phyloP scores from a whole-genome alignment of 2,329 filamentous ascomycete genomes.

The Fusarium virguliforme region DNA sequence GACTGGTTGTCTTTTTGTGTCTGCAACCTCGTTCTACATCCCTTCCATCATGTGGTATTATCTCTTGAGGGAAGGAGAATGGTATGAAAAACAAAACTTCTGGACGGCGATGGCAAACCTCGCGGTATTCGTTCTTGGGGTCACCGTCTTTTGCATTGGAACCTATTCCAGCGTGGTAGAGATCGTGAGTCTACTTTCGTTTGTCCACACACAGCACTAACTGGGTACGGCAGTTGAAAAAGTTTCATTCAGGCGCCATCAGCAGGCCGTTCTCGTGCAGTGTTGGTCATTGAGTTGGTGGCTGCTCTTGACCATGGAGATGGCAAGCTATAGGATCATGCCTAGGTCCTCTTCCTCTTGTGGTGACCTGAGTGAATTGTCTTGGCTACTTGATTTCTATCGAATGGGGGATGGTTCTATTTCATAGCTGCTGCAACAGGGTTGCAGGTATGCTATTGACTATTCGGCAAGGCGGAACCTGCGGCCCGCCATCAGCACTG shows the following conservation, averaged over 20 bases:
- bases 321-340: neutral
- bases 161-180: slow-evolving; percentile 17
- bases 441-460: neutral
- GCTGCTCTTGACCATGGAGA: neutral
- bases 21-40: slow-evolving; percentile 57
- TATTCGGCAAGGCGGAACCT: neutral
- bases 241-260: neutral
- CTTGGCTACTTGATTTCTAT: too few relatives aligned
- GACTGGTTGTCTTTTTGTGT: slow-evolving; percentile 64
- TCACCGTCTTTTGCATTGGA: slow-evolving; percentile 8
- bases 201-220: neutral
- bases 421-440: neutral
- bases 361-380: neutral
- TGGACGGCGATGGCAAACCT: neutral
- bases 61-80: slow-evolving; percentile 48
- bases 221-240: neutral
- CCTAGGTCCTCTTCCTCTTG: neutral
- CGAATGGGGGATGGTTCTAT: neutral
- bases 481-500: neutral
- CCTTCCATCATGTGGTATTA: slow-evolving; percentile 59
- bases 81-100: neutral
- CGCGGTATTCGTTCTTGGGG: slow-evolving; percentile 5
- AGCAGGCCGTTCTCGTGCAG: neutral
- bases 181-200: slow-evolving; percentile 12
- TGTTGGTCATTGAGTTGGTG: neutral